Conservation (phyloP, 768 basidiomycete species). For the Collybia nuda region DNA sequence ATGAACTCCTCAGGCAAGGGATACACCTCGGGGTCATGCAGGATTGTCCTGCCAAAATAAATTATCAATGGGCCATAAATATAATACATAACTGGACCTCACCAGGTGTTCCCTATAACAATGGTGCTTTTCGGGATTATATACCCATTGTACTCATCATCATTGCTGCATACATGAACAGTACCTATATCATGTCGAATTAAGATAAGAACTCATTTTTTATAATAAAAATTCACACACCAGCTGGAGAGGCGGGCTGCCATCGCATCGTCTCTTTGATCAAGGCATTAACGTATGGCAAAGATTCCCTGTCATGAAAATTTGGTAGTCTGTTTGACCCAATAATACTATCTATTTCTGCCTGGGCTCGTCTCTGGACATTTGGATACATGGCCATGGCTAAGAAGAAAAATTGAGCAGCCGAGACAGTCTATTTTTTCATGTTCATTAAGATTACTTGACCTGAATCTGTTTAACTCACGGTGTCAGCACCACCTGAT, state of each 20-base stretch:
- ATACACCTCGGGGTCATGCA: slow-evolving; percentile 12
- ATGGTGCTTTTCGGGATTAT: slow-evolving; percentile 13
- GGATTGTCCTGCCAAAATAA: slow-evolving; percentile 6
- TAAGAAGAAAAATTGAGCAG: slow-evolving; percentile 13
- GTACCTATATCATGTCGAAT: slow-evolving; percentile 3
- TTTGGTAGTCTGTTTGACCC: slow-evolving; percentile 13
- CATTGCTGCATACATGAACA: slow-evolving; percentile 12
- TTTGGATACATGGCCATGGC: slow-evolving; percentile 14
- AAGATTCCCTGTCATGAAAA: slow-evolving; percentile 12
- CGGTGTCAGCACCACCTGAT: slow-evolving; percentile 15
- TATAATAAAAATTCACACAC: slow-evolving; percentile 2
- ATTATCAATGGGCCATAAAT: not conserved
- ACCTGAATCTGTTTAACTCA: not conserved
- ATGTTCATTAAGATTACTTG: not conserved
- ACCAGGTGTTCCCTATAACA: slow-evolving; percentile 17
- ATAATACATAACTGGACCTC: not conserved
- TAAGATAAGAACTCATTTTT: not conserved
- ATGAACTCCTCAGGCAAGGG: slow-evolving; percentile 8
- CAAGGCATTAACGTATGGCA: slow-evolving; percentile 16
- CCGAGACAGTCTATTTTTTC: slow-evolving; percentile 10
- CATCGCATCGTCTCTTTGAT: slow-evolving; percentile 17
- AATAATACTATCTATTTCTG: slow-evolving; percentile 16
- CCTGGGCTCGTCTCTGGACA: slow-evolving; percentile 12
- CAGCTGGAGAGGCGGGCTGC: slow-evolving; percentile 11
- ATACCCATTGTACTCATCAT: slow-evolving; percentile 15